Base-by-base conservation (phyloP, 352 stramenopile genomes). In the Phytopythium sindhum region DNA sequence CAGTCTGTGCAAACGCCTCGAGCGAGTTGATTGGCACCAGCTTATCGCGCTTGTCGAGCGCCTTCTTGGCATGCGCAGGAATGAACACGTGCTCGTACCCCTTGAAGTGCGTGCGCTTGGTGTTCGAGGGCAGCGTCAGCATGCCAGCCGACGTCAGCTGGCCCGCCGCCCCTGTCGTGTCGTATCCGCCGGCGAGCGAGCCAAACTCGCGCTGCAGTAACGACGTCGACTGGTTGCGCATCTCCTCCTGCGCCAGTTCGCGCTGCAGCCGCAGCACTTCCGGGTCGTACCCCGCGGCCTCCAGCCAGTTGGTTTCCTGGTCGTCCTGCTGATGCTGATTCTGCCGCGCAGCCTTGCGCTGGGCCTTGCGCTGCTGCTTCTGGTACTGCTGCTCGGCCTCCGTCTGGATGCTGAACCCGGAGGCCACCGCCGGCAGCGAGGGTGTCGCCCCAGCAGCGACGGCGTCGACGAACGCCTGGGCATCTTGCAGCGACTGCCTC, bases 1-100 rank as follows among this genome's bases (percentile, higher is more conserved):
- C 85, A n/a, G 71, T 84, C 65, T 92, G 80, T 15, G 85, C 86
- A 58, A 94, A 94, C 5, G 47, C n/a, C 28, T 93, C 85, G 33
- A 96, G 76, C 31, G 66, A 70, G 9, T 55, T 68, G 60, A 96
- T 94, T 1, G 78, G 64, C 42, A 94, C 80, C 3, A 93, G 74
- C 26, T 62, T 75, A 45, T 93, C 81, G 57, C 78, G 72, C 52
- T 75, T 81, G 0, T 50, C 72, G 1, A 90, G 68, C n/a, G 78
- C 64, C 60, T 85, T 89, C 62, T 85, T 85, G 0, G 80, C 80
- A 28, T 86, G 78, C 14, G 84, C 81, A 17, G 85, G 85, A 56
- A 96, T 93, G 57, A 83, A 86, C 45, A 96, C 87, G 53, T 91
- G 84, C 61, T 94, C 86, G 60, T 93, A 94, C 24, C 84, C 84